phyloP scores from a whole-genome alignment of 108 stramenopile genomes.

The Fistulifera pelliculosa region DNA sequence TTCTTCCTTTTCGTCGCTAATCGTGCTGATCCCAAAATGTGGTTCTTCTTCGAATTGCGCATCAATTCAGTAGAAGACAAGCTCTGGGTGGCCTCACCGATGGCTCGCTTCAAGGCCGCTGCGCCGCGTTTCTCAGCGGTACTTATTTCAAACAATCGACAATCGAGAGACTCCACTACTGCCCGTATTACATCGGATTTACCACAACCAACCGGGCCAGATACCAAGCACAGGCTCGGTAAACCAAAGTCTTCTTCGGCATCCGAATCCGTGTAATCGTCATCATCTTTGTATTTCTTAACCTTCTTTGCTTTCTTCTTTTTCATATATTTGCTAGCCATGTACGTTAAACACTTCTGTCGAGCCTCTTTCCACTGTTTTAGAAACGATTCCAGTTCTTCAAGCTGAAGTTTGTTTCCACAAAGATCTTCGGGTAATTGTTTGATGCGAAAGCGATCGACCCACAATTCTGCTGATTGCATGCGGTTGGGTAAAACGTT shows the following conservation, averaged over 20 bases:
- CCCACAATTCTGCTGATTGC: not conserved
- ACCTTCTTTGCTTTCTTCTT: conserved; percentile 15
- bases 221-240: conserved; percentile 42
- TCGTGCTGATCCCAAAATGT: conserved; percentile 5
- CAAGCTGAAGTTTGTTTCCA: conserved; percentile 22
- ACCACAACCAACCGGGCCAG: conserved; percentile 53
- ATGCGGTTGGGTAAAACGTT: too few relatives aligned
- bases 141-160: conserved; percentile 70
- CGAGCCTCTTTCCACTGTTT: conserved; percentile 54
- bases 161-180: conserved; percentile 42
- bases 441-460: not conserved
- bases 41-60: conserved; percentile 3
- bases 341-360: conserved; percentile 28
- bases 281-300: conserved; percentile 27
- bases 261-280: conserved; percentile 22
- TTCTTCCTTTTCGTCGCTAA: conserved; percentile 30
- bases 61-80: conserved; percentile 48
- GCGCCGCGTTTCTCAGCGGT: conserved; percentile 47
- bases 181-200: conserved; percentile 67
- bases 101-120: conserved; percentile 38
- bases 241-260: conserved; percentile 28
- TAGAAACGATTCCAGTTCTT: conserved; percentile 34
- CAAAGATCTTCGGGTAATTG: conserved; percentile 4
- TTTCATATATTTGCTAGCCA: conserved; percentile 20
- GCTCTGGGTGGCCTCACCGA: conserved; percentile 76